Evolutionary conservation across 495 filamentous ascomycete species (phyloP).

Genomic region (Pyrenopolyporus hunteri): DNA sequence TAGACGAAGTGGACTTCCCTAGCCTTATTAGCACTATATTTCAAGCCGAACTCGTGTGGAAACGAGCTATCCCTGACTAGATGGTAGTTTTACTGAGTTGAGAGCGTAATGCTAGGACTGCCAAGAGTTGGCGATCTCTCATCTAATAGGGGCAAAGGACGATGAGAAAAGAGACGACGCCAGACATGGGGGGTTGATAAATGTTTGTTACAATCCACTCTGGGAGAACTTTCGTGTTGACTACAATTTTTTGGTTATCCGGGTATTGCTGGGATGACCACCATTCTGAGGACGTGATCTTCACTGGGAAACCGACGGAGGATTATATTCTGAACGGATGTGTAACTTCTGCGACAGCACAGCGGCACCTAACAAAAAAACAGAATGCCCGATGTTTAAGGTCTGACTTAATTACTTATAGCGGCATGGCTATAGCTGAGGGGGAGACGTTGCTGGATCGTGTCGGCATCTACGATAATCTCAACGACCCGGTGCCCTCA

Average conservation of each 20-base stretch:
- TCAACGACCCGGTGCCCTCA: constrained; percentile 37
- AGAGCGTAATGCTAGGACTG: background rate
- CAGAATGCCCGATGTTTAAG: background rate
- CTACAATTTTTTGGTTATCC: too few relatives aligned
- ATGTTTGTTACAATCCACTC: too few relatives aligned
- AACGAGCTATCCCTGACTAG: background rate
- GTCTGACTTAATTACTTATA: background rate
- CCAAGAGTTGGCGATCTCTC: too few relatives aligned
- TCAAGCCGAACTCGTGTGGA: background rate
- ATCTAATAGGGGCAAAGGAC: too few relatives aligned
- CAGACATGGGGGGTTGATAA: too few relatives aligned
- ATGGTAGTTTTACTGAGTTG: constrained; percentile 7
- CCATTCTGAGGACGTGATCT: too few relatives aligned
- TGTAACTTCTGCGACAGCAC: too few relatives aligned
- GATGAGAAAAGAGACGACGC: too few relatives aligned
- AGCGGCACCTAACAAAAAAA: background rate
- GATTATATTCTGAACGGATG: too few relatives aligned
- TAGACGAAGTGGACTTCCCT: background rate
- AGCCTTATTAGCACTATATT: constrained; percentile 4
- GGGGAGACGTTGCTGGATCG: constrained; percentile 13
- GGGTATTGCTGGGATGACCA: too few relatives aligned
- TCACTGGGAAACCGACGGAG: background rate
- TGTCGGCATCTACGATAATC: constrained; percentile 38
- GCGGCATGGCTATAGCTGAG: constrained; percentile 7
- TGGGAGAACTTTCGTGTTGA: too few relatives aligned